Evolutionary conservation across 169 alveolate genomes (phyloP), one percentile per base, ranked within the genome.

Genomic region (Cyclospora cayetanensis): DNA sequence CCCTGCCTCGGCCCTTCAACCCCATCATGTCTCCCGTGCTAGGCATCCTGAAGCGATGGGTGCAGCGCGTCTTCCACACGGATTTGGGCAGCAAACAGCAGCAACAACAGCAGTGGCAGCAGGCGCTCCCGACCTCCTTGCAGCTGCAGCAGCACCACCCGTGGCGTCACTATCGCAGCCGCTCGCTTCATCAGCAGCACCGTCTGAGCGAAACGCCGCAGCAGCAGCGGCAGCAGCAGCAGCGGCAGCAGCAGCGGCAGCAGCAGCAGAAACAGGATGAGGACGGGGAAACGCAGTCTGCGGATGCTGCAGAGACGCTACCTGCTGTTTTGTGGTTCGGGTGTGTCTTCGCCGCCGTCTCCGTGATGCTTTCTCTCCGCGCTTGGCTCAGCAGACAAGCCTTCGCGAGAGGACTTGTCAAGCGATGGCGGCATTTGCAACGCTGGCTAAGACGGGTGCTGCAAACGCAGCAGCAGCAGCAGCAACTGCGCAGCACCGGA

Each of bases 11-110:
- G 52, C 85, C 85, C 37, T 74, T 74, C 42, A 74, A 74, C 35
- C 85, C 85, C 18, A 74, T 74, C n/a, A 46, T 74, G 85, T 74
- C 85, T 74, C 85, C 85, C 42, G 85, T 74, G 65, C 39, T 74
- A 5, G 35, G 85, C 31, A 74, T 74, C 4, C 52, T 74, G 27
- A 74, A 63, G 22, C 60, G 85, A 2, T 74, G 85, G 85, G 52
- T 74, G 63, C 85, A 74, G 85, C 85, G 85, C 31, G 85, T 74
- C 85, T 74, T 74, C 39, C 85, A 74, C 25, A 63, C 85, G 9
- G 85, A 74, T 39, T 25, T 37, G 65, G 63, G 85, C 52, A 74
- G 25, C 20, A 55, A 74, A 39, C 85, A 74, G 85, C 85, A 74
- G 85, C 85, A 74, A 63, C 85, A 35, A 39, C 85, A 74, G 65